phyloP scores from a whole-genome alignment of 1,284 basidiomycete genomes.

The Fomitopsis betulina region DNA sequence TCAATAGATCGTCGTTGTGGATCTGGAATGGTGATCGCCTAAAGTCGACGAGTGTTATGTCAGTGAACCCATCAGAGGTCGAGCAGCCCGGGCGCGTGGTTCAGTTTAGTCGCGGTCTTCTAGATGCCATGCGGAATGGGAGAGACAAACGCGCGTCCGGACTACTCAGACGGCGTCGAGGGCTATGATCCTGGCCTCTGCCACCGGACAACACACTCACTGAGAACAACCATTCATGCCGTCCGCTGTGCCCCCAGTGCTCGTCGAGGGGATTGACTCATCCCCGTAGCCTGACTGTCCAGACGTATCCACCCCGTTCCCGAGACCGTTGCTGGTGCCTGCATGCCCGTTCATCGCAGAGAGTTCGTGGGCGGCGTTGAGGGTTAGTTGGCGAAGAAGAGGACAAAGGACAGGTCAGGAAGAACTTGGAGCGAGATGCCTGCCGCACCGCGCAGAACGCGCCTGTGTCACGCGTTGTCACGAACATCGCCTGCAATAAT shows the following conservation, averaged over 20 bases:
- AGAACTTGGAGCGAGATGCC: neutral
- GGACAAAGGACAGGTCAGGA: neutral
- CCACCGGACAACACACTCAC: slow-evolving; percentile 16
- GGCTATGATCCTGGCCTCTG: neutral
- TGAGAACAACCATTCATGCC: slow-evolving; percentile 26
- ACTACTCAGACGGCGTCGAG: neutral
- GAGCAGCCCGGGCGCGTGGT: neutral
- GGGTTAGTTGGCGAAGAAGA: neutral
- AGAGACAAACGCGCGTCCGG: neutral
- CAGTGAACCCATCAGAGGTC: neutral
- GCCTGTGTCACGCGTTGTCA: neutral
- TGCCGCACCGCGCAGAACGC: neutral
- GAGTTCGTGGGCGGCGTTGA: neutral
- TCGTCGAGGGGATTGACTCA: slow-evolving; percentile 21
- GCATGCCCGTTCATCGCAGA: slow-evolving; percentile 28
- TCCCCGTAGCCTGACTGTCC: slow-evolving; percentile 18
- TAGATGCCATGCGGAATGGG: neutral
- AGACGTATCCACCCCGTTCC: slow-evolving; percentile 14
- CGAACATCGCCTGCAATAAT: neutral
- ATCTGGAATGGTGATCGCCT: slow-evolving; percentile 39
- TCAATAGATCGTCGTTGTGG: slow-evolving; percentile 69
- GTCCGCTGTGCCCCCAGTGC: slow-evolving; percentile 11
- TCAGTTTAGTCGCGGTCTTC: neutral
- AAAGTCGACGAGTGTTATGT: neutral
- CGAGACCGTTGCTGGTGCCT: slow-evolving; percentile 27